Evolutionary conservation across 2,329 filamentous ascomycete species (phyloP).

Genomic region (Metarhizium brunneum): DNA sequence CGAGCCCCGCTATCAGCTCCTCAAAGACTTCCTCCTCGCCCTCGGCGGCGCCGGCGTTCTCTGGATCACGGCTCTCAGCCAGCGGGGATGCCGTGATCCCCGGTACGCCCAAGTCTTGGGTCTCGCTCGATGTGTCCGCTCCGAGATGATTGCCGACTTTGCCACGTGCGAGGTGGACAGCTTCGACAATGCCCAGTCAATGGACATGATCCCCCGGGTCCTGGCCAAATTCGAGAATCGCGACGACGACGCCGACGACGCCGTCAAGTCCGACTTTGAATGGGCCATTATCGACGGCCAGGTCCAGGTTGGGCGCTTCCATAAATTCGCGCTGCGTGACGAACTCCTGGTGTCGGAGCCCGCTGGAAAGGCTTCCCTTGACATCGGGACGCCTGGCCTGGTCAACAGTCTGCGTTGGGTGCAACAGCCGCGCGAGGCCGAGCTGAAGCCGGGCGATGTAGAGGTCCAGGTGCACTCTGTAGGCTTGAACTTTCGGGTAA

Average conservation of each 20-base stretch:
- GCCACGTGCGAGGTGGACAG: conserved; percentile 6
- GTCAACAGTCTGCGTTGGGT: background rate
- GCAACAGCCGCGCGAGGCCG: background rate
- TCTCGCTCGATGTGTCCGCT: conserved; percentile 2
- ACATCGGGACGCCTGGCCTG: background rate
- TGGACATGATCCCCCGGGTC: background rate
- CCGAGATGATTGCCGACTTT: conserved; percentile 6
- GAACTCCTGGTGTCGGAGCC: background rate
- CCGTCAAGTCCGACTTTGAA: background rate
- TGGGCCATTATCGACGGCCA: background rate
- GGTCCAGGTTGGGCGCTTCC: background rate
- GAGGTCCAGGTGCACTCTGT: conserved; percentile 1
- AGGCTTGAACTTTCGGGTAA: background rate
- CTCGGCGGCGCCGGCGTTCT: background rate
- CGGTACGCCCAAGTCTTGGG: conserved; percentile 5
- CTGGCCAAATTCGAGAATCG: background rate
- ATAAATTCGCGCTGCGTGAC: background rate
- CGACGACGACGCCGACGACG: background rate
- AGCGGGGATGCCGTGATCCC: conserved; percentile 4
- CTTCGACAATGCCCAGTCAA: background rate
- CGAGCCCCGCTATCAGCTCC: background rate
- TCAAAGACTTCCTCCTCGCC: background rate
- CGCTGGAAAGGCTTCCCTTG: background rate
- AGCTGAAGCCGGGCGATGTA: background rate
- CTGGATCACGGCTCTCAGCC: conserved; percentile 6